Percentiles rank a stretch among this genome's conserved stretches.
Conservation (phyloP, 345 rosid genomes). For the Populus nigra region DNA sequence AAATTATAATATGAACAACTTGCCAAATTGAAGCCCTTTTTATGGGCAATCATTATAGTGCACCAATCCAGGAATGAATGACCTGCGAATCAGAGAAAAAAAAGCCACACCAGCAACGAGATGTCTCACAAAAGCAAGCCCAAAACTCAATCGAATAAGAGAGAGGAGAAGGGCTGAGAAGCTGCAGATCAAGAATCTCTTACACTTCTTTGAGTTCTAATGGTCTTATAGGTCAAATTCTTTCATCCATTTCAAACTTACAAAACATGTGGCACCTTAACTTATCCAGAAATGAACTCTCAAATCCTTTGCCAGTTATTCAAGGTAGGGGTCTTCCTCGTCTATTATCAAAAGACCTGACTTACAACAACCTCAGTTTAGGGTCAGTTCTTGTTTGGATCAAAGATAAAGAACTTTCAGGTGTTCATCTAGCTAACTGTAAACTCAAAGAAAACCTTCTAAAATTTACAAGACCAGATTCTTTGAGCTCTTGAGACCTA, state of each 20-base stretch:
- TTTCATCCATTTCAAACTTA: conserved; percentile 55
- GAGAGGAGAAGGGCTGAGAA: too few species aligned
- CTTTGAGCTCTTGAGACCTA: conserved; percentile 62
- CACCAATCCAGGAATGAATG: too few species aligned
- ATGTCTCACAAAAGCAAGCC: too few species aligned
- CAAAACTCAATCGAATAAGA: too few species aligned
- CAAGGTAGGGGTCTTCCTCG: conserved; percentile 56
- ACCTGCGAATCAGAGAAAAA: too few species aligned
- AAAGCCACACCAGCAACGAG: too few species aligned
- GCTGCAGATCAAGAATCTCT: conserved; percentile 39
- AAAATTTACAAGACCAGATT: conserved; percentile 52
- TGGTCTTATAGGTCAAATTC: conserved; percentile 51
- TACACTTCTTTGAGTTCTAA: conserved; percentile 43
- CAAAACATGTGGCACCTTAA: conserved; percentile 87
- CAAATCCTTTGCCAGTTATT: conserved; percentile 61
- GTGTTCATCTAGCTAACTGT: conserved; percentile 77
- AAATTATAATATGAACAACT: too few species aligned
- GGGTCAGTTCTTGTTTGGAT: conserved; percentile 81
- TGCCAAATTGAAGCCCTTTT: too few species aligned
- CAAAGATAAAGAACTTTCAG: conserved; percentile 47
- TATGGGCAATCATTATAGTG: too few species aligned
- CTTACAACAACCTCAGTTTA: conserved; percentile 68
- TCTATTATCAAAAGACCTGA: conserved; percentile 64
- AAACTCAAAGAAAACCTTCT: conserved; percentile 67
- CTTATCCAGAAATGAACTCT: conserved; percentile 69